These are phyloP conservation scores for Serendipita sp. DNA, from an alignment of 768 basidiomycete genomes.

Conservation along the genomic window DNA sequence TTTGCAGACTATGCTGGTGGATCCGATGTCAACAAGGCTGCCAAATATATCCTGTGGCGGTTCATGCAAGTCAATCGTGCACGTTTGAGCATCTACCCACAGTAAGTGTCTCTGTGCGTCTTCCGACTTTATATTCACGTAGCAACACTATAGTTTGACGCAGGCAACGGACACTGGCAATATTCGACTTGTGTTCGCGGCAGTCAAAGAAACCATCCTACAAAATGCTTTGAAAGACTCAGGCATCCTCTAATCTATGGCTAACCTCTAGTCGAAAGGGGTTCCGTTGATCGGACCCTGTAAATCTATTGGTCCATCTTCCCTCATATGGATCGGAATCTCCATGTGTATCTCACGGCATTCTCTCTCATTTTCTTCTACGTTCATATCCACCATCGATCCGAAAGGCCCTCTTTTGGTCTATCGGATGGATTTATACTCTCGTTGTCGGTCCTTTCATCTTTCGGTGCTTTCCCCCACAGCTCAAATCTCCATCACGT, in stretches of 20 bases:
- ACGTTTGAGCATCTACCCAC: constrained; percentile 75
- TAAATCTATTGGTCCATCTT: no score
- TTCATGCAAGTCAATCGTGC: constrained; percentile 88
- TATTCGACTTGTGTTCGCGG: constrained; percentile 66
- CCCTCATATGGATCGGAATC: background rate
- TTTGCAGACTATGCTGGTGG: constrained; percentile 87
- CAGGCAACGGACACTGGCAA: constrained; percentile 84
- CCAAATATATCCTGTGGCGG: constrained; percentile 87
- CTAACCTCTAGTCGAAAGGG: no score
- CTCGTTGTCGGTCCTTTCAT: background rate
- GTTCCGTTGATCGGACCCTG: no score
- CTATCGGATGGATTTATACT: background rate
- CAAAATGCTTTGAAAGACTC: constrained; percentile 78
- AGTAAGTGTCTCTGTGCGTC: constrained; percentile 33
- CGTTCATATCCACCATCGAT: background rate
- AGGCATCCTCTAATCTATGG: constrained; percentile 43
- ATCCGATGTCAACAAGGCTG: constrained; percentile 81
- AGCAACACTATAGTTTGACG: constrained; percentile 38
- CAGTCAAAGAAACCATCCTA: constrained; percentile 85
- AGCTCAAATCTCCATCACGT: background rate
- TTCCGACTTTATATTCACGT: background rate
- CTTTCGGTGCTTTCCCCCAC: background rate
- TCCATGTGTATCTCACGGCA: background rate
- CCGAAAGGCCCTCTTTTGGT: no score
- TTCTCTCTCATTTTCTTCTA: background rate